Percentiles rank a stretch among this genome's conserved stretches.
phyloP scores from a whole-genome alignment of 805 yeast genomes.

The Ogataea trehalophila region DNA sequence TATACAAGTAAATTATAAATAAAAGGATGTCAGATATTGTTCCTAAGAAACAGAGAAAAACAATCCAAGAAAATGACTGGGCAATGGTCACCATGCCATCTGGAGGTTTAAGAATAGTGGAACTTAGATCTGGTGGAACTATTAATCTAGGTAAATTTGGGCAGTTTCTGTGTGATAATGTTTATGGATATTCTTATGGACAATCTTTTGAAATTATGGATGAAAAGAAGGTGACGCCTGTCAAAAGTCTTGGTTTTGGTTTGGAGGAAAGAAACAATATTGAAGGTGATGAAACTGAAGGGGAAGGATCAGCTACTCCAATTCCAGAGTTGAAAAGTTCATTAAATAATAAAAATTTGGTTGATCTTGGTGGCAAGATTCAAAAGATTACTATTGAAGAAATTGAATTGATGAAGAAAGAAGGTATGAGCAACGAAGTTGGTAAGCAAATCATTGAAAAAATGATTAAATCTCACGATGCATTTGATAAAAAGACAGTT shows the following conservation, averaged over 20 bases:
- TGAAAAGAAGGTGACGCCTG: conserved; percentile 46
- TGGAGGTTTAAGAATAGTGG: conserved; percentile 68
- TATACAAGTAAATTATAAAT: background rate
- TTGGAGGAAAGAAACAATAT: conserved; percentile 23
- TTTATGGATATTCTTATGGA: conserved; percentile 81
- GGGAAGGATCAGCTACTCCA: conserved; percentile 22
- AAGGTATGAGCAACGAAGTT: conserved; percentile 53
- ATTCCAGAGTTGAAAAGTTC: conserved; percentile 36
- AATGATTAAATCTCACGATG: conserved; percentile 78
- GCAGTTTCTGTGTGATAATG: conserved; percentile 63
- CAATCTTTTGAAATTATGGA: conserved; percentile 81
- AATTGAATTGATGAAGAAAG: conserved; percentile 74
- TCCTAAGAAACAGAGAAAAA: conserved; percentile 17
- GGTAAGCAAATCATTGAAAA: conserved; percentile 78
- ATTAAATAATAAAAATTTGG: conserved; percentile 59
- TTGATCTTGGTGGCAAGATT: conserved; percentile 61
- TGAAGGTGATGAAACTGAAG: conserved; percentile 23
- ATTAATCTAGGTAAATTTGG: conserved; percentile 91
- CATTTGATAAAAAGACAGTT: conserved; percentile 83
- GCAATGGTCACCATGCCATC: conserved; percentile 78
- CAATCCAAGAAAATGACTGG: conserved; percentile 44
- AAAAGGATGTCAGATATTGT: background rate
- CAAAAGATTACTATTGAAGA: conserved; percentile 77
- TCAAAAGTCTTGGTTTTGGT: conserved; percentile 32
- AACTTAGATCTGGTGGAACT: conserved; percentile 52